Base-by-base conservation (phyloP, 1,284 basidiomycete genomes). In the Meripilus lineatus region DNA sequence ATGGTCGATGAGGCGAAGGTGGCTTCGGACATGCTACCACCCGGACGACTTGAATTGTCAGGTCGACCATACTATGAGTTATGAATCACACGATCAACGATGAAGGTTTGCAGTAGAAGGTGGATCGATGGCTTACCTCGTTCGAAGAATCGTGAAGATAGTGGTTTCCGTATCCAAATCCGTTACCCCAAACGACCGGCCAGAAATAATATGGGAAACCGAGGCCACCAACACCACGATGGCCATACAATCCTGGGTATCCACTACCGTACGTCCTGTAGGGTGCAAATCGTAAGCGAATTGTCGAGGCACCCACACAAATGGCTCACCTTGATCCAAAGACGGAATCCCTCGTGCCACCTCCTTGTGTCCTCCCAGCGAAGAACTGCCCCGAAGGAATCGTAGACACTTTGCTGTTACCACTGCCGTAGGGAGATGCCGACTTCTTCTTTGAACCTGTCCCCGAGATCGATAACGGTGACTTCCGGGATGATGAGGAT, bases 171-270 rank as follows among this genome's bases (percentile, higher is more conserved):
- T 58, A 55, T 2, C 64, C 66, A 28, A 56, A 51, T 1, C 58
- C 61, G 17, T 62, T 62, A 18, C 75, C 74, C 68, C 74, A 81
- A 3, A 70, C 68, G 7, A 82, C 48, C 3, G 79, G 79, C 77
- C 77, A 81, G 58, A 78, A 81, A 45, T 61, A 66, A 55, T 76
- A 81, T 1, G 78, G 77, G 53, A 80, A 80, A 3, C 67, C 67
- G 8, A 68, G 66, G 13, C 66, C 65, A 3, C 55, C 54, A 8
- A 77, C 74, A 13, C 75, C 72, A 30, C 71, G 64, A 4, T 59
- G 61, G 11, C 14, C 13, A 20, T 41, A 41, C 13, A 20, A 11
- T 3, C 69, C 69, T 39, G 78, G 77, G 60, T 81, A 81, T 1
- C 79, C 79, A 51, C 77, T 80, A 15, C 79, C 79, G 52, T 77